phyloP scores from a whole-genome alignment of 225 moss, liverwort and hornwort species.

The Physcomitrellopsis africana region DNA sequence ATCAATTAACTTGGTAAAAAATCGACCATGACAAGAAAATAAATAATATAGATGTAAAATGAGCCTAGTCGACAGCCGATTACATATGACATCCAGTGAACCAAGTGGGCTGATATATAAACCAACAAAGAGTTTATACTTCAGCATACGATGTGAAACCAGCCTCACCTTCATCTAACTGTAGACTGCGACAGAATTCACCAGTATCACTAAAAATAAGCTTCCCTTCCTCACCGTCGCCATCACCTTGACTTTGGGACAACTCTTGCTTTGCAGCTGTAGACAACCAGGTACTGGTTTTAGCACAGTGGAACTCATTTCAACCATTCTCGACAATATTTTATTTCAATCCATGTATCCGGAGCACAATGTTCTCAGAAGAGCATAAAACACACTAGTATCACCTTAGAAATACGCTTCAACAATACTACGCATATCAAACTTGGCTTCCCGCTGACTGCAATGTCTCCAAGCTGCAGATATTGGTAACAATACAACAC shows the following conservation, averaged over 20 bases:
- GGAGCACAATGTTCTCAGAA: conserved; percentile 15
- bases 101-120: conserved; percentile 16
- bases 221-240: conserved; percentile 70
- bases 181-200: conserved; percentile 97
- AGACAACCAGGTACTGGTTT: conserved; percentile 16
- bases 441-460: conserved; percentile 5
- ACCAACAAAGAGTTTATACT: neutral
- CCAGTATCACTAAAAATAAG: conserved; percentile 96
- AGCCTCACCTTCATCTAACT: conserved; percentile 90
- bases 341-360: conserved; percentile 1
- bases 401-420: conserved; percentile 13
- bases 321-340: neutral
- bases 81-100: neutral
- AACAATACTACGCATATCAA: neutral
- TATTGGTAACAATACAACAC: neutral
- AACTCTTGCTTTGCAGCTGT: conserved; percentile 65
- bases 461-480: conserved; percentile 14
- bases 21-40: conserved; percentile 6
- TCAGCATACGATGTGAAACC: neutral
- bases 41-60: neutral
- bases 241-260: conserved; percentile 45
- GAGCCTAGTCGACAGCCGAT: conserved; percentile 5
- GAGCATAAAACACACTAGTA: conserved; percentile 3
- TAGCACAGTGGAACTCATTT: conserved; percentile 11
- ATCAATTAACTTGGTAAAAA: conserved; percentile 1